Conservation (phyloP, 768 basidiomycete genomes). For the Lactifluus echinatus region DNA sequence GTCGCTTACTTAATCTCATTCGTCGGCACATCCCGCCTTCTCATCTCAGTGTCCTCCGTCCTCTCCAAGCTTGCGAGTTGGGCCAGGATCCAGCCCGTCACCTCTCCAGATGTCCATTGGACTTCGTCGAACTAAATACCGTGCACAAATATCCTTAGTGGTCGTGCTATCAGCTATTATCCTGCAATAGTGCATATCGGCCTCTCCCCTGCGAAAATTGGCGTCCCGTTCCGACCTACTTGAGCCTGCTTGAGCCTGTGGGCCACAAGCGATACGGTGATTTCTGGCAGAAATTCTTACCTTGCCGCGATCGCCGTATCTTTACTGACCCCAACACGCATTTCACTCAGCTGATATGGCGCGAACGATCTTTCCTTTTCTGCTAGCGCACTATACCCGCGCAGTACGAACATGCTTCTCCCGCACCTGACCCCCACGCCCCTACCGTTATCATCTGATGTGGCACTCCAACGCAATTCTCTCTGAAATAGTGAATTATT, state of each 20-base stretch:
- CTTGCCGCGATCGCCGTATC: background rate
- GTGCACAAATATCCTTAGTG: background rate
- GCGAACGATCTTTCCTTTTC: constrained; percentile 15
- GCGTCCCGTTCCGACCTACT: too few species aligned
- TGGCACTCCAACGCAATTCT: constrained; percentile 1
- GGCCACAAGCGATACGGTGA: background rate
- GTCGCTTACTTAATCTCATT: constrained; percentile 5
- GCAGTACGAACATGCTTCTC: constrained; percentile 13
- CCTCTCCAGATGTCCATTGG: constrained; percentile 4
- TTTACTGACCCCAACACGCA: constrained; percentile 1
- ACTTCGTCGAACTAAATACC: background rate
- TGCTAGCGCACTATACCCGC: constrained; percentile 15
- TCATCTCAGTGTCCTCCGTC: background rate
- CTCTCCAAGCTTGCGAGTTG: background rate
- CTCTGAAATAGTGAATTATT: constrained; percentile 7
- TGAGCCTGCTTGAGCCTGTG: background rate
- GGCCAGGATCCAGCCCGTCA: background rate
- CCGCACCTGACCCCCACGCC: constrained; percentile 19
- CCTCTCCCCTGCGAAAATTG: background rate
- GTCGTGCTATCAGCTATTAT: background rate
- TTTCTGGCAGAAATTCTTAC: background rate
- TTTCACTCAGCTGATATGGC: constrained; percentile 10
- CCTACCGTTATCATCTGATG: constrained; percentile 14
- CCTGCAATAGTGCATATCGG: background rate
- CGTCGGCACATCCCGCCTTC: constrained; percentile 9